phyloP scores from a whole-genome alignment of 2,329 filamentous ascomycete genomes.

The Aureobasidium sp. region DNA sequence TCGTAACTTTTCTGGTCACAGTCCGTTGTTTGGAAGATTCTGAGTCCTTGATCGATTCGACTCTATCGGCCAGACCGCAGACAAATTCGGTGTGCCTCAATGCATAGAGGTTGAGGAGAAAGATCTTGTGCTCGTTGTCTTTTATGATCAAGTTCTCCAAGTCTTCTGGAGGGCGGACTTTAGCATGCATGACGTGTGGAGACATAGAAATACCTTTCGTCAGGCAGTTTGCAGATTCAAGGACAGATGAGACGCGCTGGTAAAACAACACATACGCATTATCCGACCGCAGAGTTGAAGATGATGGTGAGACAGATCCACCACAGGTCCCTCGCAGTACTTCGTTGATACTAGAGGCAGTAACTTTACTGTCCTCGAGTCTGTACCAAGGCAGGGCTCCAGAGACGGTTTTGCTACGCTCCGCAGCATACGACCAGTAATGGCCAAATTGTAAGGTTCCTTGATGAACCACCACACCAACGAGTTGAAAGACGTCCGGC shows the following conservation, averaged over 20 bases:
- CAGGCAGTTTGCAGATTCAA: constrained; percentile 20
- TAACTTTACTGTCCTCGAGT: constrained; percentile 87
- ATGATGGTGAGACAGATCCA: constrained; percentile 49
- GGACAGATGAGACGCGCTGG: constrained; percentile 65
- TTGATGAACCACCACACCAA: constrained; percentile 89
- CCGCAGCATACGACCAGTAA: constrained; percentile 82
- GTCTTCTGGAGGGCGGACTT: constrained; percentile 38
- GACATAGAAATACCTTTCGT: not conserved
- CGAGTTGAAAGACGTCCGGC: constrained; percentile 81
- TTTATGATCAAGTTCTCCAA: constrained; percentile 53
- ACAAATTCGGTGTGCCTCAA: constrained; percentile 63
- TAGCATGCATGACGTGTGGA: constrained; percentile 36
- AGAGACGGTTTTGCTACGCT: not conserved
- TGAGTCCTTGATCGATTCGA: constrained; percentile 44
- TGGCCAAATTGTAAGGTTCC: constrained; percentile 91
- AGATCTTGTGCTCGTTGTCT: constrained; percentile 67
- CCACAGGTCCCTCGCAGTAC: constrained; percentile 71
- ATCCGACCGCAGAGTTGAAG: constrained; percentile 24
- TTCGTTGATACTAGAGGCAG: constrained; percentile 62
- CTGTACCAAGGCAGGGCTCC: constrained; percentile 61
- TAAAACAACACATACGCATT: constrained; percentile 99
- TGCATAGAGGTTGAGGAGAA: constrained; percentile 74
- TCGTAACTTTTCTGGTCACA: constrained; percentile 47
- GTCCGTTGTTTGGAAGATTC: constrained; percentile 27
- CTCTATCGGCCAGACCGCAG: constrained; percentile 51